A percentile compares a stretch with the other conserved stretches of the same genome.
These are phyloP conservation scores for Ormosia semicastrata DNA, from an alignment of 306 rosid genomes.

Conservation along the genomic window DNA sequence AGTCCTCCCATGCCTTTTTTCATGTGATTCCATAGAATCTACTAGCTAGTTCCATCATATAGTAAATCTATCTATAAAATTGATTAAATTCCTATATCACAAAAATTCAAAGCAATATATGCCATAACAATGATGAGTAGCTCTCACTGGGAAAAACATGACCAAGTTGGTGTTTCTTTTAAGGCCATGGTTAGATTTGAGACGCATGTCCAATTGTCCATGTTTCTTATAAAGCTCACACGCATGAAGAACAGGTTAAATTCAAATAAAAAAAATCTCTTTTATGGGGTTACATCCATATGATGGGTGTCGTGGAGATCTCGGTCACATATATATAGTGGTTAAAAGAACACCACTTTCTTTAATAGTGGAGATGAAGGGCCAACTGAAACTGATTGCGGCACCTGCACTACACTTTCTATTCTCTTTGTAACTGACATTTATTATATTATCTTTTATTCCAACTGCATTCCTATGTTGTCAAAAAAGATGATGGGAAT, in stretches of 20 bases:
- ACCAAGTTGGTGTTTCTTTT: not conserved
- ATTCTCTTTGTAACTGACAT: slow-evolving; percentile 37
- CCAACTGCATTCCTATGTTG: slow-evolving; percentile 31
- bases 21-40: slow-evolving; percentile 30
- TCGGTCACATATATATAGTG: not conserved
- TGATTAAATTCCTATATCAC: not conserved
- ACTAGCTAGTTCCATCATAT: slow-evolving; percentile 13
- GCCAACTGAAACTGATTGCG: slow-evolving; percentile 35
- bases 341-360: slow-evolving; percentile 31
- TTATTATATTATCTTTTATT: slow-evolving; percentile 42
- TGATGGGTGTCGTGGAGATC: slow-evolving; percentile 15
- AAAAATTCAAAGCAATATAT: slow-evolving; percentile 18
- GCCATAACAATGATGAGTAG: not conserved
- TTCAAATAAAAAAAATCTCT: not conserved
- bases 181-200: slow-evolving; percentile 2
- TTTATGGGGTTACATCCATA: slow-evolving; percentile 15
- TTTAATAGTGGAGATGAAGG: slow-evolving; percentile 28
- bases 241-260: not conserved
- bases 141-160: not conserved
- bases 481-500: slow-evolving; percentile 33
- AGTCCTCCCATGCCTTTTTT: not conserved
- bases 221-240: not conserved
- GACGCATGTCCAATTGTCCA: slow-evolving; percentile 9
- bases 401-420: slow-evolving; percentile 33
- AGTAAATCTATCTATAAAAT: not conserved